Conservation (phyloP, 768 basidiomycete species). For the Favolaschia claudopus region DNA sequence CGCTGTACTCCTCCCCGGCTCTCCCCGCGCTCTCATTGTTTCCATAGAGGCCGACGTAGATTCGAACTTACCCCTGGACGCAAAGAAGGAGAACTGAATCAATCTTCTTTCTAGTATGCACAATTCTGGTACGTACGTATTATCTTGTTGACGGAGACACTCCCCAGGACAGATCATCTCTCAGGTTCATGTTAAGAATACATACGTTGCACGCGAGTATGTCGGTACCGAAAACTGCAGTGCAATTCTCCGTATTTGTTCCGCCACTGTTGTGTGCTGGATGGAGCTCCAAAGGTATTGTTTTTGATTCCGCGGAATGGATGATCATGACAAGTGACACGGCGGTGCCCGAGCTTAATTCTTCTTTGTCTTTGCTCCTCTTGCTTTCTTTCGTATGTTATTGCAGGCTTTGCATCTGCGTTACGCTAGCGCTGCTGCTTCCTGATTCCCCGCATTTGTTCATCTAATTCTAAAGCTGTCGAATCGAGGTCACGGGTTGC, state of each 20-base stretch:
- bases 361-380: not conserved
- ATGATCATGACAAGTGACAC: too few species aligned
- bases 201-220: constrained; percentile 5
- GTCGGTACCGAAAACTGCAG: constrained; percentile 18
- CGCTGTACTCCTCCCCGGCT: constrained; percentile 28
- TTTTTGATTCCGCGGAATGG: constrained; percentile 7
- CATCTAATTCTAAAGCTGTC: not conserved
- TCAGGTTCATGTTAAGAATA: not conserved
- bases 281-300: too few species aligned
- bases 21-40: constrained; percentile 14
- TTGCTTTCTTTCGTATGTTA: not conserved
- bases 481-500: not conserved
- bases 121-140: too few species aligned
- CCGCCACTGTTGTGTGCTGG: too few species aligned
- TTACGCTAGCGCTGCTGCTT: not conserved
- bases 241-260: constrained; percentile 17
- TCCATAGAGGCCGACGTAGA: constrained; percentile 13
- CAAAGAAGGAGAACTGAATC: constrained; percentile 9
- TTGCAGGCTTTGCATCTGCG: not conserved
- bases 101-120: not conserved
- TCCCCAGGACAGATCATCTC: too few species aligned
- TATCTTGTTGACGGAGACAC: too few species aligned
- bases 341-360: too few species aligned
- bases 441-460: constrained; percentile 15
- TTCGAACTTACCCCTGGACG: constrained; percentile 6